These are phyloP conservation scores for Candida sanyaensis DNA, from an alignment of 1,139 yeast species.

Conservation along the genomic window DNA sequence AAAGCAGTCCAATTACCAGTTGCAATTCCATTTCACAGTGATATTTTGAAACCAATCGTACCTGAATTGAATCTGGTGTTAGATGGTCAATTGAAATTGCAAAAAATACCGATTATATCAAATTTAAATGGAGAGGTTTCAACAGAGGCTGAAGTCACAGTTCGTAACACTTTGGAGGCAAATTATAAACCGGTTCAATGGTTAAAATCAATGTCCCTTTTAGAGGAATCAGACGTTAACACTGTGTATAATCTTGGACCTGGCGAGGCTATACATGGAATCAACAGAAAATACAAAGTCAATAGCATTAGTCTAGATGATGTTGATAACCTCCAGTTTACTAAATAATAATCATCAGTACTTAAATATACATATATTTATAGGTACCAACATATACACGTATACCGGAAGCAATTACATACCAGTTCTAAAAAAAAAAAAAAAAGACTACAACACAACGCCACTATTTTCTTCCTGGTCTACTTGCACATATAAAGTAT, in stretches of 20 bases:
- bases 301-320: constrained; percentile 8
- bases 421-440: no score
- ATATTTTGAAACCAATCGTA: constrained; percentile 39
- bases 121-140: constrained; percentile 34
- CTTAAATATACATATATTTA: neutral
- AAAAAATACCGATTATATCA: constrained; percentile 31
- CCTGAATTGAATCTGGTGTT: constrained; percentile 22
- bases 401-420: no score
- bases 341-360: neutral
- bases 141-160: constrained; percentile 17
- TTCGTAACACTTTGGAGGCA: constrained; percentile 31
- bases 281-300: constrained; percentile 23
- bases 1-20: constrained; percentile 38
- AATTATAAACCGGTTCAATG: constrained; percentile 49
- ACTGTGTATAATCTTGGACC: constrained; percentile 40
- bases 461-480: neutral
- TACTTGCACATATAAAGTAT: constrained; percentile 40
- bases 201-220: constrained; percentile 31
- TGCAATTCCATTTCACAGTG: constrained; percentile 56
- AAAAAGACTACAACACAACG: no score
- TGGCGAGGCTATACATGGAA: constrained; percentile 29
- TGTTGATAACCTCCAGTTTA: neutral
- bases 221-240: constrained; percentile 20
- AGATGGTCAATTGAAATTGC: constrained; percentile 15
- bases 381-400: neutral